phyloP scores from a whole-genome alignment of 768 basidiomycete genomes.

The Melanogaster broomeanus region DNA sequence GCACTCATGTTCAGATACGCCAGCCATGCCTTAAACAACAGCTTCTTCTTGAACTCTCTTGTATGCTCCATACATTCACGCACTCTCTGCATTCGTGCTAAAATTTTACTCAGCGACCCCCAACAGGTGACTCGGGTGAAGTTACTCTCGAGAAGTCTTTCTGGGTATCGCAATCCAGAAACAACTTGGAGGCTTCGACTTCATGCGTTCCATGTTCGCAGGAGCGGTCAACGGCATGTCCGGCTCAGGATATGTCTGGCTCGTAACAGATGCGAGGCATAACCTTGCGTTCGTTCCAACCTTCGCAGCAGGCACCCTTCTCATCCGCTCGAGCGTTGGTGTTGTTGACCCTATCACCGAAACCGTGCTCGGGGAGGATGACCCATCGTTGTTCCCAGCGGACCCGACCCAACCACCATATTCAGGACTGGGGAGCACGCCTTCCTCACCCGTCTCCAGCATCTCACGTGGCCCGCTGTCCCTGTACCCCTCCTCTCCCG shows the following conservation, averaged over 20 bases:
- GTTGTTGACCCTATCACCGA: conserved; percentile 24
- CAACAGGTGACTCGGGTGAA: conserved; percentile 26
- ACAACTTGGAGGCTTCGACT: conserved; percentile 63
- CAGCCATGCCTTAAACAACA: conserved; percentile 90
- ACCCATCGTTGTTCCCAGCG: neutral
- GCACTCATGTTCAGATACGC: conserved; percentile 88
- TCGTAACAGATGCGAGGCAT: conserved; percentile 68
- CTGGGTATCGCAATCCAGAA: conserved; percentile 23
- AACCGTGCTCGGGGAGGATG: conserved; percentile 32
- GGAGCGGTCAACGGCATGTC: conserved; percentile 79
- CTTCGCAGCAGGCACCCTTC: conserved; percentile 85
- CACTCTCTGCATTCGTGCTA: neutral
- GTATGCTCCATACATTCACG: conserved; percentile 48
- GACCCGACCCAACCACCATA: conserved; percentile 23
- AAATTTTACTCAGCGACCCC: conserved; percentile 32
- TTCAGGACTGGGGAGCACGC: conserved; percentile 28
- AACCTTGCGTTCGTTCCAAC: conserved; percentile 79
- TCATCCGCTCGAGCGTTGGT: conserved; percentile 62
- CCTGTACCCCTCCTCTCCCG: conserved; percentile 28
- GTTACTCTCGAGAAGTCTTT: conserved; percentile 11
- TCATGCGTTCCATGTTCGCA: conserved; percentile 74
- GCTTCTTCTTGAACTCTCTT: conserved; percentile 87
- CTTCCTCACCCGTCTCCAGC: conserved; percentile 48
- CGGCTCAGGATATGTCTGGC: conserved; percentile 84
- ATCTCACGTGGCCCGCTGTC: conserved; percentile 33